phyloP scores from a whole-genome alignment of 345 rosid species.

The Arabis hirsuta region DNA sequence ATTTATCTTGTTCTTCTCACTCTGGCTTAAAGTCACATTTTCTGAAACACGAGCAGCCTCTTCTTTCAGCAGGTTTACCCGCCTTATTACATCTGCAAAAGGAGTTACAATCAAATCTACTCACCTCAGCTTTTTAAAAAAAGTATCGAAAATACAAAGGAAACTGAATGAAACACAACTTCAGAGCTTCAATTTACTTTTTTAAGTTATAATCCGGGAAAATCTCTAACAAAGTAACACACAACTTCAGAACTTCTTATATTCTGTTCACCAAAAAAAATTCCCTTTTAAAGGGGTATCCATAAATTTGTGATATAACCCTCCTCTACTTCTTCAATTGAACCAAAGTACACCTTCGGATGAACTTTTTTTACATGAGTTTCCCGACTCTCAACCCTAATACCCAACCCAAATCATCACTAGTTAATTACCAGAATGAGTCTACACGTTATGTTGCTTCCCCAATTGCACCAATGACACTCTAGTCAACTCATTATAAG shows the following conservation, averaged over 20 bases:
- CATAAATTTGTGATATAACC: background rate
- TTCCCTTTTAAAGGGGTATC: background rate
- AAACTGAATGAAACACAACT: conserved; percentile 24
- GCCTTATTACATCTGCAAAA: conserved; percentile 82
- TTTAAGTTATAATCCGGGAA: background rate
- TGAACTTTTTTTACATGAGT: conserved; percentile 2
- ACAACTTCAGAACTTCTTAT: conserved; percentile 9
- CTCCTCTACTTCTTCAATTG: conserved; percentile 13
- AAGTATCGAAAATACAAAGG: conserved; percentile 11
- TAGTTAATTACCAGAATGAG: background rate
- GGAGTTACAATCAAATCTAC: conserved; percentile 18
- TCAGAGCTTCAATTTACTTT: conserved; percentile 19
- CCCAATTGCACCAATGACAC: conserved; percentile 11
- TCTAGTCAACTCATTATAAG: background rate
- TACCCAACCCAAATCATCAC: background rate
- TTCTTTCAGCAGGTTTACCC: conserved; percentile 80
- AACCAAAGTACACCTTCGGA: background rate
- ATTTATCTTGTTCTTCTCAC: conserved; percentile 84
- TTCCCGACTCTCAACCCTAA: conserved; percentile 7
- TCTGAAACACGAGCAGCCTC: conserved; percentile 88
- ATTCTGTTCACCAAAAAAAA: conserved; percentile 1
- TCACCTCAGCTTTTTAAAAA: conserved; percentile 2
- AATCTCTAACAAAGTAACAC: background rate
- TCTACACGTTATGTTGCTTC: conserved; percentile 23
- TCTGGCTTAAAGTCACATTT: conserved; percentile 82